Evolutionary conservation across 164 flowering plant species (phyloP), one percentile per base, ranked within the genome.

Genomic region (Aristolochia fimbriata): DNA sequence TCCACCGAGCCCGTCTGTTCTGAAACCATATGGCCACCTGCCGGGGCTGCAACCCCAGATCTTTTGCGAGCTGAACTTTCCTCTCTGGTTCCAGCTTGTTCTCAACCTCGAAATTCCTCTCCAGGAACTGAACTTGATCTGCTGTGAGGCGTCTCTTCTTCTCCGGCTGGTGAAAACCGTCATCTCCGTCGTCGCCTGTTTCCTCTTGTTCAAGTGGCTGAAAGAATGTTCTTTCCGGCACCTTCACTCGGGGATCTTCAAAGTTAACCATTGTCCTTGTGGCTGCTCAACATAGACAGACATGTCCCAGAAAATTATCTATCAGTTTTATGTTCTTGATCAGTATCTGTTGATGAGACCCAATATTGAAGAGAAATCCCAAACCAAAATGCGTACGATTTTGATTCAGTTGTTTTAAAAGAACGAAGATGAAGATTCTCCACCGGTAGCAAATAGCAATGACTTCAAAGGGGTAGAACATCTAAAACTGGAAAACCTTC

Each of bases 21-120:
- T 80, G 83, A 31, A 77, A 80, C 83, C 83, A 80, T 54, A 80
- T 77, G 2, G 83, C 80, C 53, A 88, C 81, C 61, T 86, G 96
- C 16, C 93, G 72, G 24, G 92, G 90, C 73, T 88, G 88, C 76
- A 86, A 60, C n/a, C 84, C 86, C 5, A 86, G 77, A 46, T 84
- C 85, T 65, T 76, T 81, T 0, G 96, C 92, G 1, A 88, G 85
- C 74, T 81, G 80, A 49, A 76, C 33, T 65, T 88, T 88, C 71
- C 92, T 76, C 23, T 88, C 92, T 0, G 92, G 92, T 61, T 88
- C 92, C n/a, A 88, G 90, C 78, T 84, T 88, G 75, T 88, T 88
- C 57, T 88, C 96, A n/a, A 66, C 65, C 73, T 82, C 88, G 49
- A 88, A 88, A 52, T 69, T 82, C 67, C 59, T 81, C 75, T 88